These are phyloP conservation scores for Alopecurus myosuroides DNA, from an alignment of 176 grass and related monocot genomes.

Conservation along the genomic window DNA sequence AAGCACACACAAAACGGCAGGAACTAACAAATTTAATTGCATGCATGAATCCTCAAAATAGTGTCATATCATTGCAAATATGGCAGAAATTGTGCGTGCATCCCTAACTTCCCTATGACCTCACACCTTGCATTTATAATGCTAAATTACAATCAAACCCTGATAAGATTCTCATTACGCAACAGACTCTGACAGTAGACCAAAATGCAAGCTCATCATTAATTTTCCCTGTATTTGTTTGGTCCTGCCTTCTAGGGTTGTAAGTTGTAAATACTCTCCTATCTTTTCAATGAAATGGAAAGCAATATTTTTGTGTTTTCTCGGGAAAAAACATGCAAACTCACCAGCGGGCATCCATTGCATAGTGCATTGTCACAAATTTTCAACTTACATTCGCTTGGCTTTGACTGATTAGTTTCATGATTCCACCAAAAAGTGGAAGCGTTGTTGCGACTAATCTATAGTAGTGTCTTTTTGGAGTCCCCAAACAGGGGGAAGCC, in stretches of 20 bases:
- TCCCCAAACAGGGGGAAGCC: neutral
- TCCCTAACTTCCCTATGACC: neutral
- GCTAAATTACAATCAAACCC: neutral
- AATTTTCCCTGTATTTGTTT: no score
- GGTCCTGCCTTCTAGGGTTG: no score
- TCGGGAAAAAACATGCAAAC: no score
- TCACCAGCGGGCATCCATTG: neutral
- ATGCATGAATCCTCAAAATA: neutral
- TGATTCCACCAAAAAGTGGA: neutral
- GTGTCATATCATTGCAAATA: neutral
- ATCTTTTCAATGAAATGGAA: no score
- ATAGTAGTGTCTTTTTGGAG: neutral
- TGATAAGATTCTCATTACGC: neutral
- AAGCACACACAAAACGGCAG: neutral
- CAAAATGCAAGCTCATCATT: neutral
- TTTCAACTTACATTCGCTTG: neutral
- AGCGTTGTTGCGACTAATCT: neutral
- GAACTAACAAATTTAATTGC: neutral
- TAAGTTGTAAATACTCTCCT: no score
- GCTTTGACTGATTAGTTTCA: neutral
- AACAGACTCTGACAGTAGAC: neutral
- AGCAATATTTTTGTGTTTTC: no score
- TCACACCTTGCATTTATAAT: neutral
- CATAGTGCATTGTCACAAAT: neutral
- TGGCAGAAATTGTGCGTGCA: neutral